Base-by-base conservation (phyloP, 148 eudicot species). In the Cornus kousa region DNA sequence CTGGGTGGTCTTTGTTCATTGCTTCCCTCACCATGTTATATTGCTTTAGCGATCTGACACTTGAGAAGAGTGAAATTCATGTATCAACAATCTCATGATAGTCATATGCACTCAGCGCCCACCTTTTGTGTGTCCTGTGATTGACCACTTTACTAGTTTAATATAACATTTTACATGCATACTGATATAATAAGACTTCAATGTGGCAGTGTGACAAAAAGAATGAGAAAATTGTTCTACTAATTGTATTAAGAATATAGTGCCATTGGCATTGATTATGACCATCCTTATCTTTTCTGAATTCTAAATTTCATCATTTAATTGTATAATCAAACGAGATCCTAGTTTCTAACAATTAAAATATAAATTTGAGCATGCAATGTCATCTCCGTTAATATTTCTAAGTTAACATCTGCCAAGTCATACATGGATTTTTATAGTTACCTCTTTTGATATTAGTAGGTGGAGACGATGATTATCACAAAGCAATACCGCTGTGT, bases 401-500 rank as follows among this genome's bases (percentile, higher is more conserved):
- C 33, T 20, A 32, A 31, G 13, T 70, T n/a, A 9, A 40, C 16
- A 46, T 40, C 8, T 40, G 28, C 33, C 35, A 28, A 6, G 37
- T 69, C 46, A 17, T 7, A 20, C 73, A 22, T 20, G 10, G 55
- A 12, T 19, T 7, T 39, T 70, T 39, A 20, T 70, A 16, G 7
- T 22, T 8, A 22, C 33, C 46, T 74, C 28, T 5, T 75, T 35
- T 70, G 70, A 70, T 72, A 68, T 74, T 81, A 80, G 80, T 80
- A 87, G 84, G 62, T 77, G 79, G 60, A 76, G 73, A 86, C 65
- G 67, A 93, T 87, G 97, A 83, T 84, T 65, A 22, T 90, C 22
- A 80, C 89, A 31, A 93, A 94, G 86, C 92, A 90, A 71, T 89
- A 89, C 82, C 94, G 98, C 3, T 94, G 98, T 81, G 83, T 89